phyloP scores from a whole-genome alignment of 257 asterid species.

The Dorcoceras hygrometricum region DNA sequence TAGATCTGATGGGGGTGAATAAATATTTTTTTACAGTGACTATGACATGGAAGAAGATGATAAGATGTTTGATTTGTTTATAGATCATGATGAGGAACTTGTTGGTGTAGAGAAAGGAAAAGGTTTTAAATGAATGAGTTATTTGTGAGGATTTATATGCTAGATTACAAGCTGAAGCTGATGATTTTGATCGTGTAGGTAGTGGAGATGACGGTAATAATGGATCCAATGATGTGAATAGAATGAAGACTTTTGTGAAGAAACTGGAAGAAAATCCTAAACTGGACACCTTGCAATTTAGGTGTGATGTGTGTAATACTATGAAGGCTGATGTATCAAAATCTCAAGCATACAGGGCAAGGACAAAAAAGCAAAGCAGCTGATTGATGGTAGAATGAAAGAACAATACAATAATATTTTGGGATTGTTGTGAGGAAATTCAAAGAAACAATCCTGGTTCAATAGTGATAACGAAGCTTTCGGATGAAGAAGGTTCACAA shows the following conservation, averaged over 20 bases:
- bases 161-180: too few relatives aligned
- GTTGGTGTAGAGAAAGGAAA: too few relatives aligned
- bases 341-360: neutral
- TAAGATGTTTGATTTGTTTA: too few relatives aligned
- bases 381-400: neutral
- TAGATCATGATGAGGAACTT: too few relatives aligned
- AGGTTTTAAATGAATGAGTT: too few relatives aligned
- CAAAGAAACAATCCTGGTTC: neutral
- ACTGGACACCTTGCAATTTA: neutral
- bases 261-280: conserved; percentile 7
- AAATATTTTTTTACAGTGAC: too few relatives aligned
- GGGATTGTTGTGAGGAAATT: neutral
- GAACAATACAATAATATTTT: neutral
- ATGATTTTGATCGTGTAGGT: too few relatives aligned
- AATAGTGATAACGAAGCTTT: neutral
- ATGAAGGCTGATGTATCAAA: neutral
- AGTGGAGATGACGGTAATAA: too few relatives aligned
- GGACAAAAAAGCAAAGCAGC: neutral
- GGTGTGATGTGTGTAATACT: neutral
- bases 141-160: too few relatives aligned
- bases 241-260: neutral
- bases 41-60: too few relatives aligned
- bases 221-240: too few relatives aligned
- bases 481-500: neutral
- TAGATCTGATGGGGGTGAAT: too few relatives aligned